Conservation (phyloP, 2,329 filamentous ascomycete species). For the Nemania sp. region DNA sequence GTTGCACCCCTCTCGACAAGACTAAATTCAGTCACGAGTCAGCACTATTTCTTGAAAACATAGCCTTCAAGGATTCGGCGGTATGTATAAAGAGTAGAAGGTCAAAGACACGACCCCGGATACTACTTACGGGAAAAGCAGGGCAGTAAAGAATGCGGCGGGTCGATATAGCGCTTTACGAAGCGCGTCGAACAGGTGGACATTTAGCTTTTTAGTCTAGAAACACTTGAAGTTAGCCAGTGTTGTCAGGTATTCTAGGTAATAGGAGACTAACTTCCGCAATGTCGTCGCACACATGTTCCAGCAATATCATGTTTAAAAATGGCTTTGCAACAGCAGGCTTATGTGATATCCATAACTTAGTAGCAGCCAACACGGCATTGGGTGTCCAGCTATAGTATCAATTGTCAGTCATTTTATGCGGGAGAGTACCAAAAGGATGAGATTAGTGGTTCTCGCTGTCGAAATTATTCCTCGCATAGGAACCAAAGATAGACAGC, state of each 20-base stretch:
- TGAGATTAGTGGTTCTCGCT: neutral
- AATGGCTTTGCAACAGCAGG: slow-evolving; percentile 81
- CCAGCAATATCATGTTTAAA: slow-evolving; percentile 83
- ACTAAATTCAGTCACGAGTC: slow-evolving; percentile 4
- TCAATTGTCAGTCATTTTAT: slow-evolving; percentile 2
- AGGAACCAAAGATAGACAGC: neutral
- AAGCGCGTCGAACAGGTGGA: slow-evolving; percentile 90
- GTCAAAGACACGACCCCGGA: neutral
- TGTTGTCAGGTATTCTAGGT: slow-evolving; percentile 40
- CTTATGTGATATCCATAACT: slow-evolving; percentile 87
- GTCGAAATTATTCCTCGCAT: neutral
- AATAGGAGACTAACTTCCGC: slow-evolving; percentile 44
- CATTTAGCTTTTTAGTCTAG: slow-evolving; percentile 88
- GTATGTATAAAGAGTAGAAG: neutral
- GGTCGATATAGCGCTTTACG: slow-evolving; percentile 64
- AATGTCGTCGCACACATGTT: slow-evolving; percentile 91
- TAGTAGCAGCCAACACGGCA: slow-evolving; percentile 84
- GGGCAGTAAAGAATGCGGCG: slow-evolving; percentile 82
- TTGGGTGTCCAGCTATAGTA: slow-evolving; percentile 65
- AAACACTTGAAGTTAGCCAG: neutral
- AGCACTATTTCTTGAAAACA: neutral
- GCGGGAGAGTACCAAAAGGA: neutral
- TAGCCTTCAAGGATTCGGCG: neutral
- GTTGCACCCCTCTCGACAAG: slow-evolving; percentile 83
- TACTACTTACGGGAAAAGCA: slow-evolving; percentile 72